These are phyloP conservation scores for Pilobolus umbonatus DNA, from an alignment of 192 early-diverging fungal species.

Conservation along the genomic window DNA sequence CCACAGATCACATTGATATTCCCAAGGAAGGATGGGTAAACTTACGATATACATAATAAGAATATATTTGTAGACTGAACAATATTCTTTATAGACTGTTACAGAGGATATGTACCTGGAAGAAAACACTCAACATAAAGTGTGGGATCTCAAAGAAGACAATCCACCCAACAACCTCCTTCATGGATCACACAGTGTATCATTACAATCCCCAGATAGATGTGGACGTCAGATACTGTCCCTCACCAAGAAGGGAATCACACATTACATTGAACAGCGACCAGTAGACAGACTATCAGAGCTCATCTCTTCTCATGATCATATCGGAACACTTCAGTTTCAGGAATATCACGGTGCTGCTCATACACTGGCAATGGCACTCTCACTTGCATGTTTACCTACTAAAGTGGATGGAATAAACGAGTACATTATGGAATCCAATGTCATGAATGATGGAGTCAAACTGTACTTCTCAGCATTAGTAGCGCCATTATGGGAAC, in stretches of 20 bases:
- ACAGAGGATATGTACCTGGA: neutral
- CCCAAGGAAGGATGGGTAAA: neutral
- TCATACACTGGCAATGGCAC: neutral
- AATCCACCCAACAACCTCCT: too few species aligned
- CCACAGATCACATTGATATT: neutral
- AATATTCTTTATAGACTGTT: neutral
- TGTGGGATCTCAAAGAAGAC: neutral
- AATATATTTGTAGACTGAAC: neutral
- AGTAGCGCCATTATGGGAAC: neutral
- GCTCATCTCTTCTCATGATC: neutral
- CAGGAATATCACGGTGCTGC: neutral
- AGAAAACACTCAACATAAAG: neutral
- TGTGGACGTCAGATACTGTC: neutral
- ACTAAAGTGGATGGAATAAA: neutral
- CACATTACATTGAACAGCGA: neutral
- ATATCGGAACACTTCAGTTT: neutral
- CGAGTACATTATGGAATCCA: neutral
- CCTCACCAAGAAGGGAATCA: neutral
- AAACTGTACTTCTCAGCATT: neutral
- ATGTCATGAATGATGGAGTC: neutral
- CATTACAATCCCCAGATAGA: neutral
- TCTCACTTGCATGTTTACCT: neutral
- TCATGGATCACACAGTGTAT: too few species aligned
- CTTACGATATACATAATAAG: neutral
- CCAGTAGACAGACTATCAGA: neutral